Evolutionary conservation across 441 rosid genomes (phyloP).

Genomic region (Dalechampia spathulata): DNA sequence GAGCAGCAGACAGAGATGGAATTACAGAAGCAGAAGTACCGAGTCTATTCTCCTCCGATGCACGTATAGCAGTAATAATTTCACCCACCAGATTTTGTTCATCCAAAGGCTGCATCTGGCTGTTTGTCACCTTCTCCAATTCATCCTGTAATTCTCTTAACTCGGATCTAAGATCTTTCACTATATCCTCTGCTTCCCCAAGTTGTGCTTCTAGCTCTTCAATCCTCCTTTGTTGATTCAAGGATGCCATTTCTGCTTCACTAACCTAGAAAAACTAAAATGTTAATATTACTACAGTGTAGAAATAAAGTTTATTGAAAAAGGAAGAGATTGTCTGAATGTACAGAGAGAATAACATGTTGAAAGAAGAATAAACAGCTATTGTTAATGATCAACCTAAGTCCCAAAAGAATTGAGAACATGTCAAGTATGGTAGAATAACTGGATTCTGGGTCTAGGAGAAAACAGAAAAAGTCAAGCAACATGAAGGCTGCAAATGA

Average conservation of each 20-base stretch:
- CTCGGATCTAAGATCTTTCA: slow-evolving; percentile 75
- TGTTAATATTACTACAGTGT: neutral
- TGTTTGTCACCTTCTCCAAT: slow-evolving; percentile 37
- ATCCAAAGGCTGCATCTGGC: slow-evolving; percentile 20
- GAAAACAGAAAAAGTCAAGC: neutral
- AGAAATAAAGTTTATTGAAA: neutral
- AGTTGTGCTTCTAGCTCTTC: slow-evolving; percentile 90
- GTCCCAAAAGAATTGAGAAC: too few species aligned
- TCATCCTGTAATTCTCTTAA: slow-evolving; percentile 58
- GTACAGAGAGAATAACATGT: neutral
- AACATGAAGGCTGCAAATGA: neutral
- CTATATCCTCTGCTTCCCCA: slow-evolving; percentile 88
- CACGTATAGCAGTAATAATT: slow-evolving; percentile 14
- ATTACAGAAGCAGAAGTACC: slow-evolving; percentile 21
- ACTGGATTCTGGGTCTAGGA: neutral
- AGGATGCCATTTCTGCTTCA: slow-evolving; percentile 51
- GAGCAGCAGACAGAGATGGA: slow-evolving; percentile 32
- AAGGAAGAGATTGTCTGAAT: neutral
- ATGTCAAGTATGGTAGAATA: too few species aligned
- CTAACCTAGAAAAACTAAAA: slow-evolving; percentile 33
- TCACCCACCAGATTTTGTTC: slow-evolving; percentile 18
- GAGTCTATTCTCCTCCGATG: slow-evolving; percentile 23
- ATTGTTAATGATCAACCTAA: too few species aligned
- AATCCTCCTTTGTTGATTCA: slow-evolving; percentile 55
- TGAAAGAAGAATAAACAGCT: neutral